Conservation (phyloP, 257 asterid genomes). For the Lantana camara region DNA sequence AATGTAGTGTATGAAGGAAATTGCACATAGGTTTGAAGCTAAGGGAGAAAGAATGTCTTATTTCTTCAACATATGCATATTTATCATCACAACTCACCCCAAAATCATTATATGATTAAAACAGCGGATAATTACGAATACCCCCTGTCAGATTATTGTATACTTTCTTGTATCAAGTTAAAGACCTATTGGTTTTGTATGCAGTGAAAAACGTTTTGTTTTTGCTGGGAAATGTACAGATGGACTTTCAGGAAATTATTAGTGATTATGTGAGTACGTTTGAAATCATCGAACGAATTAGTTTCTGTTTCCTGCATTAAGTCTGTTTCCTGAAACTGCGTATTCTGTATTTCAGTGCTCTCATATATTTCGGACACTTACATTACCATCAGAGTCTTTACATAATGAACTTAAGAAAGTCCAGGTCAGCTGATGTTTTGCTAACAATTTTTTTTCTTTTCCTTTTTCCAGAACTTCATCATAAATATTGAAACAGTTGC, state of each 20-base stretch:
- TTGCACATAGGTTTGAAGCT: too few relatives aligned
- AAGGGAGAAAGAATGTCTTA: too few relatives aligned
- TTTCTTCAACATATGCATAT: too few relatives aligned
- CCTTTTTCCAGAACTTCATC: too few relatives aligned
- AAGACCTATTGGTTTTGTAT: not conserved
- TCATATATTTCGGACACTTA: slow-evolving; percentile 79
- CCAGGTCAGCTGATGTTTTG: slow-evolving; percentile 88
- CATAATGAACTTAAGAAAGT: slow-evolving; percentile 80
- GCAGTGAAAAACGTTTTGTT: slow-evolving; percentile 54
- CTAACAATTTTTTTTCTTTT: too few relatives aligned
- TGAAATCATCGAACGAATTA: slow-evolving; percentile 18
- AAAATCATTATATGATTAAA: slow-evolving; percentile 6
- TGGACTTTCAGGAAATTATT: slow-evolving; percentile 56
- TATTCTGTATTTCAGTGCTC: slow-evolving; percentile 68
- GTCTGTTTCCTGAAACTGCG: slow-evolving; percentile 16
- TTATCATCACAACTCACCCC: too few relatives aligned
- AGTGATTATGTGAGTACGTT: slow-evolving; percentile 58
- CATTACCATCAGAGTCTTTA: slow-evolving; percentile 92
- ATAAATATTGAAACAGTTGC: too few relatives aligned
- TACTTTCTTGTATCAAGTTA: slow-evolving; percentile 18
- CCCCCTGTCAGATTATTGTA: too few relatives aligned
- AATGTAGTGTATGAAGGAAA: not conserved
- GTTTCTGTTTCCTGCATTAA: slow-evolving; percentile 6
- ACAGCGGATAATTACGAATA: too few relatives aligned
- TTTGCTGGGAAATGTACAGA: slow-evolving; percentile 58